Conservation (phyloP, 495 filamentous ascomycete genomes). For the Penicillium soppii region DNA sequence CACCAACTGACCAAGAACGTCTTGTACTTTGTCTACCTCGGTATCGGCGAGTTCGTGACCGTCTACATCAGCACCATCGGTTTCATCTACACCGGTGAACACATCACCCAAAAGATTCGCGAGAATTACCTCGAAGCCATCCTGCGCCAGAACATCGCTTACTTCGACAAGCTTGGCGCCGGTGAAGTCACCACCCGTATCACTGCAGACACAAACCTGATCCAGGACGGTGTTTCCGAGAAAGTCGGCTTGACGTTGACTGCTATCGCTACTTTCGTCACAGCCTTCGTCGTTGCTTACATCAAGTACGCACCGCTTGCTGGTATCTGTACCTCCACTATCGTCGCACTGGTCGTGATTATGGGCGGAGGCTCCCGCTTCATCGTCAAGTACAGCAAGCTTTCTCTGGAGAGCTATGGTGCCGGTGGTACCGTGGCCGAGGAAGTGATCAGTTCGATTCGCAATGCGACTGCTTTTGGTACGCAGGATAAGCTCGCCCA, state of each 20-base stretch:
- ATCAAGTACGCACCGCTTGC: conserved; percentile 83
- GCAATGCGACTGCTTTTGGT: conserved; percentile 90
- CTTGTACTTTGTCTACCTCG: conserved; percentile 89
- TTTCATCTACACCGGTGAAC: conserved; percentile 93
- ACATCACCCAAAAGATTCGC: conserved; percentile 80
- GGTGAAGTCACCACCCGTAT: conserved; percentile 93
- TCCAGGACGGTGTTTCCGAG: conserved; percentile 87
- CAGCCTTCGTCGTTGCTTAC: conserved; percentile 87
- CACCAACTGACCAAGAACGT: conserved; percentile 61
- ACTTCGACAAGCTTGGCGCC: conserved; percentile 87
- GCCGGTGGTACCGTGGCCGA: conserved; percentile 86
- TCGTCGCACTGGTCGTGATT: conserved; percentile 67
- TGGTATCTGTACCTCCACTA: conserved; percentile 74
- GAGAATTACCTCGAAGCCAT: conserved; percentile 81
- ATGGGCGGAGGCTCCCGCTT: conserved; percentile 73
- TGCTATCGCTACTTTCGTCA: conserved; percentile 74
- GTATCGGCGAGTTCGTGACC: conserved; percentile 77
- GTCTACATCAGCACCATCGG: conserved; percentile 81
- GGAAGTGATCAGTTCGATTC: conserved; percentile 90
- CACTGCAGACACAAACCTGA: conserved; percentile 83
- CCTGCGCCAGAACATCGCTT: conserved; percentile 86
- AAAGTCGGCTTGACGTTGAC: conserved; percentile 76
- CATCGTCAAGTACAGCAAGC: conserved; percentile 76
- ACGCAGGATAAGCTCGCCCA: conserved; percentile 85
- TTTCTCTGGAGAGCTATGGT: conserved; percentile 74